A percentile compares a stretch with the other conserved stretches of the same genome.
Evolutionary conservation across 805 yeast species (phyloP).

Genomic region (Candida morakotiae): DNA sequence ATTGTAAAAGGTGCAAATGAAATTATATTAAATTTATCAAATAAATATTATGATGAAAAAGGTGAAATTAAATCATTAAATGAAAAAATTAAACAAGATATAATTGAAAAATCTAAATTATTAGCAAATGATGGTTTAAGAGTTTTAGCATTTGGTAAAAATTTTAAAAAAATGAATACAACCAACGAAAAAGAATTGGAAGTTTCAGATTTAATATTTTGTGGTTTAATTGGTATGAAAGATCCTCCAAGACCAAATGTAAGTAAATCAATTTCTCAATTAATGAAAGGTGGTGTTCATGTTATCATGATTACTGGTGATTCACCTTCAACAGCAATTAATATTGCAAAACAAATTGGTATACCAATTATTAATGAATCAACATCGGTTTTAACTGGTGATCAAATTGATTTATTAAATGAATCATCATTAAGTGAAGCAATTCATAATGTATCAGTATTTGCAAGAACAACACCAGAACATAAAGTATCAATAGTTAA

Average conservation of each 20-base stretch:
- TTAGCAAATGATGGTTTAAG: conserved; percentile 85
- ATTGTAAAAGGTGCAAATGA: conserved; percentile 92
- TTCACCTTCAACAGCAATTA: conserved; percentile 78
- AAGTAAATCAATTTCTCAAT: conserved; percentile 62
- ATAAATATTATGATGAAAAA: conserved; percentile 51
- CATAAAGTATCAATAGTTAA: conserved; percentile 87
- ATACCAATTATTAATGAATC: conserved; percentile 66
- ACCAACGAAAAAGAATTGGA: conserved; percentile 27
- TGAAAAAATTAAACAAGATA: conserved; percentile 41
- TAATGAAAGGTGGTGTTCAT: conserved; percentile 91
- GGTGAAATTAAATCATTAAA: conserved; percentile 61
- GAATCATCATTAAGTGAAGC: conserved; percentile 72
- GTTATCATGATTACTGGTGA: conserved; percentile 99
- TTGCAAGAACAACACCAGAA: conserved; percentile 94
- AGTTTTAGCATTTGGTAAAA: conserved; percentile 74
- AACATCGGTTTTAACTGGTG: conserved; percentile 83
- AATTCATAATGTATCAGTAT: conserved; percentile 78
- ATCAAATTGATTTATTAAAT: conserved; percentile 66
- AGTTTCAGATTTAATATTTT: conserved; percentile 64
- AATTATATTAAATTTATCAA: conserved; percentile 57
- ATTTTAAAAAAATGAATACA: conserved; percentile 27
- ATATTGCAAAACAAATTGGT: conserved; percentile 87
- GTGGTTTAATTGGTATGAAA: conserved; percentile 91
- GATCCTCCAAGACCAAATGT: conserved; percentile 97
- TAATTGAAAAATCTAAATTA: conserved; percentile 53